A percentile compares a stretch with the other conserved stretches of the same genome.
phyloP scores from a whole-genome alignment of 352 stramenopile genomes.

The Globisporangium cederbergense region DNA sequence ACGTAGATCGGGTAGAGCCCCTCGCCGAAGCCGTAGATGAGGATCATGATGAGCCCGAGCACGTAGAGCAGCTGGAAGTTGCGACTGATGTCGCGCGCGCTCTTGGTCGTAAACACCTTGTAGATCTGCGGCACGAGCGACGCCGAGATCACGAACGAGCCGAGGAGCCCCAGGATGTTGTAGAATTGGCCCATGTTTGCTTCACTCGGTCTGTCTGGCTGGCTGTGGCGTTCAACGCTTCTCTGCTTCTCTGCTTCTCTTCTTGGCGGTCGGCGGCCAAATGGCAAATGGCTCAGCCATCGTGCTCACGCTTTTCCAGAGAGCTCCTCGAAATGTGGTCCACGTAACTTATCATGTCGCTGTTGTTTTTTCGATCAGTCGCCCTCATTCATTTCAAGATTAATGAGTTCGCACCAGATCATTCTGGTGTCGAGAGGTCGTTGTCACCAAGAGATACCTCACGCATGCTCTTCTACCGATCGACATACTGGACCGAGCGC shows the following conservation, averaged over 20 bases:
- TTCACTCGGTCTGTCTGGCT: not conserved
- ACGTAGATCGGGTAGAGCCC: slow-evolving; percentile 47
- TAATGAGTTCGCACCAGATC: not conserved
- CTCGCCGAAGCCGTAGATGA: slow-evolving; percentile 38
- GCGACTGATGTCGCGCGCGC: slow-evolving; percentile 35
- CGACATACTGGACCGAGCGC: slow-evolving; percentile 18
- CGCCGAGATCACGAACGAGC: slow-evolving; percentile 36
- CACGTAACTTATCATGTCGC: not conserved
- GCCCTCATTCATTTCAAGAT: no score
- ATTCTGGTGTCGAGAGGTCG: no score
- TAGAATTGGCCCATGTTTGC: slow-evolving; percentile 20
- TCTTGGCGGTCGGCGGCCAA: not conserved
- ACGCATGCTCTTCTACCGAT: slow-evolving; percentile 1
- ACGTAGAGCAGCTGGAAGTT: slow-evolving; percentile 41
- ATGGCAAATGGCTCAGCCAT: not conserved
- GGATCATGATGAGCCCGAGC: slow-evolving; percentile 26
- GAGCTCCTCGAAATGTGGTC: not conserved
- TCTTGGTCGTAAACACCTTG: slow-evolving; percentile 39
- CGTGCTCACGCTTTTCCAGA: not conserved
- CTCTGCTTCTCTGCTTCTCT: not conserved
- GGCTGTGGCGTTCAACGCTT: not conserved
- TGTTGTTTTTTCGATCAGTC: not conserved
- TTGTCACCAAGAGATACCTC: not conserved
- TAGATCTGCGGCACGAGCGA: slow-evolving; percentile 36
- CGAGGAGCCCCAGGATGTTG: slow-evolving; percentile 30